Evolutionary conservation across 2,329 filamentous ascomycete genomes (phyloP).

Genomic region (Aspergillus texensis): DNA sequence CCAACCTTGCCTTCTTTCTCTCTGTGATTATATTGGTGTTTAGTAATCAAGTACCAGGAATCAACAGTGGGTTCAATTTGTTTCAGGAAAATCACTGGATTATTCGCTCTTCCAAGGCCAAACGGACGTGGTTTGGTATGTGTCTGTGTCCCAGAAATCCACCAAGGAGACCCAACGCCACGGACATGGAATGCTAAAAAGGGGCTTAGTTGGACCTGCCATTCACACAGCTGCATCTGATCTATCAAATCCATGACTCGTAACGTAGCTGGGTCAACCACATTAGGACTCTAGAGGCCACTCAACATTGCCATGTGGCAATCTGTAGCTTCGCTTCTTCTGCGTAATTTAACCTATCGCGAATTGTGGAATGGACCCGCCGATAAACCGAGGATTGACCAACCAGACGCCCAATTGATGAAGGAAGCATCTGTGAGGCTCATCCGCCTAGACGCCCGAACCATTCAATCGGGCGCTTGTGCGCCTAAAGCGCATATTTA

Average conservation of each 20-base stretch:
- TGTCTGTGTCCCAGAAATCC: not conserved
- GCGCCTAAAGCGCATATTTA: conserved; percentile 19
- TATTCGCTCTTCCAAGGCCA: not conserved
- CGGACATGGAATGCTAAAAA: not conserved
- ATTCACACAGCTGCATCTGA: not conserved
- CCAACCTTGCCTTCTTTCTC: not conserved
- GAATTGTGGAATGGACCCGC: conserved; percentile 5
- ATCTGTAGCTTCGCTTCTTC: not conserved
- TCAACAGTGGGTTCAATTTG: not conserved
- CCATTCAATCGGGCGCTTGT: conserved; percentile 19
- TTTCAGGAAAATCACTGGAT: not conserved
- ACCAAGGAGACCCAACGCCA: not conserved
- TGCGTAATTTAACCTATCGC: not conserved
- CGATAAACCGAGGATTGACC: not conserved
- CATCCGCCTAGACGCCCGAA: conserved; percentile 11
- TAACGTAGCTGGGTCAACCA: not conserved
- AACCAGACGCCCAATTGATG: not conserved
- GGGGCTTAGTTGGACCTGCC: not conserved
- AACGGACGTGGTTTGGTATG: too few relatives aligned
- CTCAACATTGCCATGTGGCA: not conserved
- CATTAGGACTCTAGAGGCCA: not conserved
- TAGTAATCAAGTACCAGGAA: too few relatives aligned
- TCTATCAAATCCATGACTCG: not conserved
- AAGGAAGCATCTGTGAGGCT: not conserved
- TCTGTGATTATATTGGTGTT: not conserved